Conservation (phyloP, 2,329 filamentous ascomycete genomes). For the Botrytis medusae region DNA sequence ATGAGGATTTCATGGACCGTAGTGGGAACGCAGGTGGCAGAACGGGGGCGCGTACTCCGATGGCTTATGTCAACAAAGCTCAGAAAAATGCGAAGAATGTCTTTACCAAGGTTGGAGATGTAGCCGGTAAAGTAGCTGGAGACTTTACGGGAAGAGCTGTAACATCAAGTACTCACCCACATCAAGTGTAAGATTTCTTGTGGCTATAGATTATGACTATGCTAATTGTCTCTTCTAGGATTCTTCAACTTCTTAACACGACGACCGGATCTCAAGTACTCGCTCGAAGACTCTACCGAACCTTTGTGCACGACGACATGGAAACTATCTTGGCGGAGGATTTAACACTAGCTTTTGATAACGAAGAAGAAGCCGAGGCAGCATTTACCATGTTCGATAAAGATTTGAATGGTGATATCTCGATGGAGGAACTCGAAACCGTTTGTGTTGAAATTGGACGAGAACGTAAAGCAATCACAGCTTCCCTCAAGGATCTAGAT, state of each 20-base stretch:
- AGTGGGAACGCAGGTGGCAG: slow-evolving; percentile 30
- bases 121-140: slow-evolving; percentile 81
- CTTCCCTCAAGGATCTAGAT: slow-evolving; percentile 91
- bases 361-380: slow-evolving; percentile 80
- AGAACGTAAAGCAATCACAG: slow-evolving; percentile 92
- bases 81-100: slow-evolving; percentile 74
- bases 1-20: slow-evolving; percentile 70
- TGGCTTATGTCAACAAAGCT: slow-evolving; percentile 65
- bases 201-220: not conserved
- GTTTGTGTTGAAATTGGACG: slow-evolving; percentile 93
- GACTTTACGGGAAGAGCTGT: slow-evolving; percentile 81
- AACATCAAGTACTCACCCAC: slow-evolving; percentile 71
- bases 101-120: slow-evolving; percentile 77
- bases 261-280: slow-evolving; percentile 77
- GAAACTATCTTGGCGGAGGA: slow-evolving; percentile 80
- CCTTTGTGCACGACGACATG: slow-evolving; percentile 71
- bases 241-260: slow-evolving; percentile 72
- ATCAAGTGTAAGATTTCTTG: slow-evolving; percentile 60
- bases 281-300: slow-evolving; percentile 84
- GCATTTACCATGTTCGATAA: slow-evolving; percentile 94
- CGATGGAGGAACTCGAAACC: slow-evolving; percentile 89
- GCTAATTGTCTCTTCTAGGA: slow-evolving; percentile 39
- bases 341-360: slow-evolving; percentile 74
- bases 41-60: slow-evolving; percentile 64
- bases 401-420: slow-evolving; percentile 94